Conservation (phyloP, 306 rosid species). For the Vigna mungo region DNA sequence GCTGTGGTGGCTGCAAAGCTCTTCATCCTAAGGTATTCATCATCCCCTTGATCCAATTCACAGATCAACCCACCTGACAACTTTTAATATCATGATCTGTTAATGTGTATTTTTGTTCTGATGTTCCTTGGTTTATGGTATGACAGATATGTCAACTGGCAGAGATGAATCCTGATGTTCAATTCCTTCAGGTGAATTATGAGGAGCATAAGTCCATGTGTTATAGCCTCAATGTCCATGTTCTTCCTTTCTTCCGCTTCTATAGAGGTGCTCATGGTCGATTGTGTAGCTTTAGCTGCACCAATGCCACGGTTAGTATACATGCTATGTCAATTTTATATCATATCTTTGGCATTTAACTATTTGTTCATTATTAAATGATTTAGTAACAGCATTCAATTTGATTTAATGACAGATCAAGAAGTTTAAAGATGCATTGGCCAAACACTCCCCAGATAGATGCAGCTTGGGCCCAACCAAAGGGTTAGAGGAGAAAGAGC, state of each 20-base stretch:
- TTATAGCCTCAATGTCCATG: slow-evolving; percentile 88
- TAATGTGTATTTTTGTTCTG: neutral
- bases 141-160: slow-evolving; percentile 86
- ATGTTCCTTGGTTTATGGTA: slow-evolving; percentile 23
- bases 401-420: slow-evolving; percentile 64
- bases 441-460: slow-evolving; percentile 82
- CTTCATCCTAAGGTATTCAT: slow-evolving; percentile 85
- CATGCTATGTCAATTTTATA: slow-evolving; percentile 10
- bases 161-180: slow-evolving; percentile 82
- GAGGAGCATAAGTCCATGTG: slow-evolving; percentile 90
- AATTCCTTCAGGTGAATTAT: slow-evolving; percentile 80
- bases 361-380: neutral
- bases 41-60: neutral
- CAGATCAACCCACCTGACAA: neutral
- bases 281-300: slow-evolving; percentile 91
- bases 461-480: slow-evolving; percentile 85
- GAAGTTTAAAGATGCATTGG: slow-evolving; percentile 90
- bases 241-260: slow-evolving; percentile 90
- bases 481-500: slow-evolving; percentile 96
- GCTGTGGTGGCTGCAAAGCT: slow-evolving; percentile 97
- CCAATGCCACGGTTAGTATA: slow-evolving; percentile 86
- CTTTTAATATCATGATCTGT: neutral
- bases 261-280: slow-evolving; percentile 95
- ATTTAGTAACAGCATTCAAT: neutral
- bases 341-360: slow-evolving; percentile 3